Evolutionary conservation across 371 early-diverging fungal genomes (phyloP).

Genomic region (Chytridium lagenaria): DNA sequence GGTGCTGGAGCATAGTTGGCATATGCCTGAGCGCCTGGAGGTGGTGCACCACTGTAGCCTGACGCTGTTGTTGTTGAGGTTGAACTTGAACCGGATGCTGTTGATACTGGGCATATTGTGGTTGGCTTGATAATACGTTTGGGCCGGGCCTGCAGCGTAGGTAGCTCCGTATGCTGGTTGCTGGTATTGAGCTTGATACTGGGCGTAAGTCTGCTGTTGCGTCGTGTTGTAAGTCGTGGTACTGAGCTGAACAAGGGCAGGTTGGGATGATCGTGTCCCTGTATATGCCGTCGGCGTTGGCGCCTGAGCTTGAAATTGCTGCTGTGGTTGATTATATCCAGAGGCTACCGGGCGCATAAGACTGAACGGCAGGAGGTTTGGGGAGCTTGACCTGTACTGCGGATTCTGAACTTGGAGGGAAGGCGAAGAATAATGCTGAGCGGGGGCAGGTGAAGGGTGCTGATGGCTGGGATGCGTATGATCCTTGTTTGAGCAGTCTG

Average conservation of each 20-base stretch:
- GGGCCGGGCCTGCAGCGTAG: too few species aligned
- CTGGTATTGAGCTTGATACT: not conserved
- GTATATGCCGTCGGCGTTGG: not conserved
- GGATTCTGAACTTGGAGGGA: too few species aligned
- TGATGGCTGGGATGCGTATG: too few species aligned
- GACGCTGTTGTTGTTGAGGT: not conserved
- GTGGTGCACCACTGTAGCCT: not conserved
- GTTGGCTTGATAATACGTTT: not conserved
- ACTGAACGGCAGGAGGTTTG: too few species aligned
- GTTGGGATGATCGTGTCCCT: not conserved
- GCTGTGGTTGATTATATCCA: not conserved
- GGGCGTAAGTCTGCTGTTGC: not conserved
- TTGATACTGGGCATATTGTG: not conserved
- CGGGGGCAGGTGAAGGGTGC: too few species aligned
- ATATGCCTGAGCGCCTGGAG: not conserved
- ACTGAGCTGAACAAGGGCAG: not conserved
- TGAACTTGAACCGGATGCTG: too few species aligned
- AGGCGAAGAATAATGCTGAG: too few species aligned
- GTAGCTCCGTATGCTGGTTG: too few species aligned
- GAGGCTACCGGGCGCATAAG: not conserved
- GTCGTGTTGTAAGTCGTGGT: constrained; percentile 3
- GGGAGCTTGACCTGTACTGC: too few species aligned
- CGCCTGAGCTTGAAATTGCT: not conserved
- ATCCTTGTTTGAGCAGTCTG: too few species aligned
- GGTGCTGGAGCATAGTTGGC: not conserved